Evolutionary conservation across 2,329 filamentous ascomycete species (phyloP).

Genomic region (Blastomyces percursus): DNA sequence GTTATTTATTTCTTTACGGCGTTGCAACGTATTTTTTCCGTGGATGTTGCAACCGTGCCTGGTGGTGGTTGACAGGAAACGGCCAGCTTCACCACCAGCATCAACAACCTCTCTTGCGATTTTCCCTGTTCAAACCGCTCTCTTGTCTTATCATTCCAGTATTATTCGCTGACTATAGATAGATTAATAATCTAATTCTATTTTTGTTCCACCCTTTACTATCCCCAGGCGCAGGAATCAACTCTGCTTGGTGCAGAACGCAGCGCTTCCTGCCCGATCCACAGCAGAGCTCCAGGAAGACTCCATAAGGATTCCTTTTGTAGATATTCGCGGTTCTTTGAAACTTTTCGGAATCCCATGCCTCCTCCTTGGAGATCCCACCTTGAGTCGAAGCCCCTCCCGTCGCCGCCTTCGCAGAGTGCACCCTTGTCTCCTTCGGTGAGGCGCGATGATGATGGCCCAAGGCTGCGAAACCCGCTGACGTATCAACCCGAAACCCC

Average conservation of each 20-base stretch:
- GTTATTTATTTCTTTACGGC: not conserved
- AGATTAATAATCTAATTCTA: not conserved
- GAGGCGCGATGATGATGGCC: not conserved
- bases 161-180: not conserved
- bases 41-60: too few relatives aligned
- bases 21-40: not conserved
- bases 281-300: not conserved
- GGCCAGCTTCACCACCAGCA: not conserved
- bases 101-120: not conserved
- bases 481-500: not conserved
- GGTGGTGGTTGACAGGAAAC: not conserved
- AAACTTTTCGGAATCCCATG: not conserved
- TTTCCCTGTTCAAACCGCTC: not conserved
- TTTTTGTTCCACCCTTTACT: not conserved
- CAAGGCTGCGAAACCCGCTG: not conserved
- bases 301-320: not conserved
- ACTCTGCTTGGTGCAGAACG: not conserved
- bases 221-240: not conserved
- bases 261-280: not conserved
- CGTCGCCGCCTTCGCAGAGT: not conserved
- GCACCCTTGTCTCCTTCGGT: not conserved
- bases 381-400: constrained; percentile 1
- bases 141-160: not conserved
- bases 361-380: not conserved
- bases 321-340: not conserved